These are phyloP conservation scores for Cardamine resedifolia DNA, from an alignment of 345 rosid genomes.

Conservation along the genomic window DNA sequence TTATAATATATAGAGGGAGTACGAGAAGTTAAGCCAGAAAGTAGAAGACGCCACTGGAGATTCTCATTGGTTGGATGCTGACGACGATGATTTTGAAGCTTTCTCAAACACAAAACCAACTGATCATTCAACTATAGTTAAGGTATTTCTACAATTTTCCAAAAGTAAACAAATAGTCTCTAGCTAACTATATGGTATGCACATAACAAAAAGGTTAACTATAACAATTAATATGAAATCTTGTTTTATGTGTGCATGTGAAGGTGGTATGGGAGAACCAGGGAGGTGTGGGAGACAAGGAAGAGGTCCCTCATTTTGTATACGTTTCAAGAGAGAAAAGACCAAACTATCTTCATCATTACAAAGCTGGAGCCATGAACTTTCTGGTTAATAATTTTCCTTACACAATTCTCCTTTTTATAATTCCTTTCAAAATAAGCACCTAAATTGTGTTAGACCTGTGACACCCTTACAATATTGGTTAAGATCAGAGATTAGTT, in stretches of 20 bases:
- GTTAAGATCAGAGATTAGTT: not conserved
- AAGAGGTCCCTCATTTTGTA: slow-evolving; percentile 48
- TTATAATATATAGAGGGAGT: slow-evolving; percentile 43
- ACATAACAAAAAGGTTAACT: not conserved
- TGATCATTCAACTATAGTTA: slow-evolving; percentile 59
- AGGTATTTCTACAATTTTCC: slow-evolving; percentile 42
- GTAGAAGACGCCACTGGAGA: slow-evolving; percentile 42
- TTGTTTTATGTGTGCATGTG: not conserved
- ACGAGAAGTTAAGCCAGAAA: slow-evolving; percentile 45
- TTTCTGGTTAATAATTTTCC: not conserved
- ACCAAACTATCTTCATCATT: not conserved
- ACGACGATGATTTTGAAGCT: slow-evolving; percentile 38
- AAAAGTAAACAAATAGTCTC: not conserved
- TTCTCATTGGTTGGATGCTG: slow-evolving; percentile 24
- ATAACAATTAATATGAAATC: not conserved
- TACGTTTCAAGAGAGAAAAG: slow-evolving; percentile 35
- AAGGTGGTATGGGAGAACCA: slow-evolving; percentile 60
- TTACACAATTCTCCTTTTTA: not conserved
- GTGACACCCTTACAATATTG: not conserved
- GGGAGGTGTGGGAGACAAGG: slow-evolving; percentile 21
- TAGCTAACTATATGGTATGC: not conserved
- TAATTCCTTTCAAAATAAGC: not conserved
- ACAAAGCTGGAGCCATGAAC: not conserved
- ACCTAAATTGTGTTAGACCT: not conserved
- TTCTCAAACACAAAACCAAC: slow-evolving; percentile 41